Percentiles rank a stretch among this genome's conserved stretches.
Conservation (phyloP, 345 rosid species). For the Gossypium longicalyx region DNA sequence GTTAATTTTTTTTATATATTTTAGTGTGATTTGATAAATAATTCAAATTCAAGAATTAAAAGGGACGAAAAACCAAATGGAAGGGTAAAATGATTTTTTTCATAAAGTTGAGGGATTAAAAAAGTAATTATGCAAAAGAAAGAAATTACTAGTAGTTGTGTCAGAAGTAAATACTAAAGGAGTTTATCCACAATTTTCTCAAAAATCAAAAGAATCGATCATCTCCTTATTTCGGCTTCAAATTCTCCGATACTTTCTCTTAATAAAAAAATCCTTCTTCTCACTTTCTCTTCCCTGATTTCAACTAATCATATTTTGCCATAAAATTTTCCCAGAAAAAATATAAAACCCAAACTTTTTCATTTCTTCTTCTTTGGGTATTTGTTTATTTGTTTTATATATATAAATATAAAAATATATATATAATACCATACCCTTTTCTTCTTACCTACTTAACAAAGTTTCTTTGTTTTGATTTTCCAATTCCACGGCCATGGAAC, state of each 20-base stretch:
- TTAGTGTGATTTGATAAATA: too few relatives aligned
- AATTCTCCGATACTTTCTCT: slow-evolving; percentile 11
- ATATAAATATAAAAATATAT: too few relatives aligned
- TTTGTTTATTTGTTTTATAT: not conserved
- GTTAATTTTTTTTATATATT: too few relatives aligned
- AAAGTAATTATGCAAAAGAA: too few relatives aligned
- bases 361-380: not conserved
- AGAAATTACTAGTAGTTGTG: too few relatives aligned
- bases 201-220: slow-evolving; percentile 6
- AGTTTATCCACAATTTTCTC: not conserved
- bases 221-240: not conserved
- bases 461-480: not conserved
- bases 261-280: slow-evolving; percentile 12
- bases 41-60: too few relatives aligned
- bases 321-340: not conserved
- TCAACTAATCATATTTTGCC: not conserved
- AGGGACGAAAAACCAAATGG: too few relatives aligned
- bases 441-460: not conserved
- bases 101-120: too few relatives aligned
- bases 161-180: too few relatives aligned
- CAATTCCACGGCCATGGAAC: slow-evolving; percentile 20
- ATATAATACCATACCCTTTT: not conserved
- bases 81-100: too few relatives aligned
- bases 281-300: slow-evolving; percentile 4
- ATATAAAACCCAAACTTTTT: not conserved